These are phyloP conservation scores for Crucibulum laeve DNA, from an alignment of 768 basidiomycete species.

Conservation along the genomic window DNA sequence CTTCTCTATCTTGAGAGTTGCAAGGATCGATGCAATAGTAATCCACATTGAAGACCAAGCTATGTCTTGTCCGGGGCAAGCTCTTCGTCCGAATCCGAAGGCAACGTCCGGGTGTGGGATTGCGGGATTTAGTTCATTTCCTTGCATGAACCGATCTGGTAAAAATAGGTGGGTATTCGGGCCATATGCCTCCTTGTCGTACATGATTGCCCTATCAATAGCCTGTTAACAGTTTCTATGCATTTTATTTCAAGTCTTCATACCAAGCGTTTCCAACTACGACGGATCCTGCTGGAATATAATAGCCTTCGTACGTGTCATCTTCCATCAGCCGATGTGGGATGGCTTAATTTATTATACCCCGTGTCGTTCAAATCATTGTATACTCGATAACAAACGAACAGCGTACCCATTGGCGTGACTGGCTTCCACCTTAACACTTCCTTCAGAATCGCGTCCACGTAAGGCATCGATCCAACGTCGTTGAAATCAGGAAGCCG, in stretches of 20 bases:
- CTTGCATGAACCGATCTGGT: constrained; percentile 2
- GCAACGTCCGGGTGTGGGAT: not conserved
- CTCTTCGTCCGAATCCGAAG: not conserved
- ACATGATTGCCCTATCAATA: constrained; percentile 1
- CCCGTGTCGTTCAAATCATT: not conserved
- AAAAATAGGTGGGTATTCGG: not conserved
- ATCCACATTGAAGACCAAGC: constrained; percentile 1
- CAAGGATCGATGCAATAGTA: not conserved
- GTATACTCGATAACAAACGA: too few relatives aligned
- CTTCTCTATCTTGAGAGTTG: not conserved
- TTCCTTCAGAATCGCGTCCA: constrained; percentile 11
- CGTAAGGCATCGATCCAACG: constrained; percentile 7
- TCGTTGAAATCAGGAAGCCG: constrained; percentile 11
- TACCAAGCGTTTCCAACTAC: constrained; percentile 9
- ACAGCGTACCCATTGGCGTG: not conserved
- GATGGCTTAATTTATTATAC: not conserved
- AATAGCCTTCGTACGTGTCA: constrained; percentile 6
- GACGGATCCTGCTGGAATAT: constrained; percentile 7
- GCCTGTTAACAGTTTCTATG: too few relatives aligned
- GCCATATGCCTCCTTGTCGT: constrained; percentile 1
- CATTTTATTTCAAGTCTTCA: not conserved
- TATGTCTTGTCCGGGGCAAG: constrained; percentile 2
- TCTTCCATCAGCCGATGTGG: not conserved
- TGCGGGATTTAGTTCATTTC: not conserved
- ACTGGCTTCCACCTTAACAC: constrained; percentile 8